A percentile compares a stretch with the other conserved stretches of the same genome.
These are phyloP conservation scores for Myochromella boudieri DNA, from an alignment of 768 basidiomycete genomes.

Conservation along the genomic window DNA sequence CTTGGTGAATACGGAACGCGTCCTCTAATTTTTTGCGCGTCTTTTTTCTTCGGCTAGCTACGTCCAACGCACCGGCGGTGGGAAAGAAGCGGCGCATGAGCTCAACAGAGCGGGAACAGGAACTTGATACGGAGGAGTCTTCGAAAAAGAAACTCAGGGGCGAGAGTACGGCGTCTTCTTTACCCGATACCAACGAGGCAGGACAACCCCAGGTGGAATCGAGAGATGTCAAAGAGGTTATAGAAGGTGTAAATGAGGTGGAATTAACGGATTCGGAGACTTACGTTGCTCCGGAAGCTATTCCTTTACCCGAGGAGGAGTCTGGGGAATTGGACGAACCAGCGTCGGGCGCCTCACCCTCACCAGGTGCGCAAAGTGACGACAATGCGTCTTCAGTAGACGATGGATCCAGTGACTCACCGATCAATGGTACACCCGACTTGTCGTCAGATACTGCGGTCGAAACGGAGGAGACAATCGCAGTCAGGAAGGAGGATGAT, in stretches of 20 bases:
- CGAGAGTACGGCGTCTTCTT: slow-evolving; percentile 35
- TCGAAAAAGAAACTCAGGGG: slow-evolving; percentile 46
- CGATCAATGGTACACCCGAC: background rate
- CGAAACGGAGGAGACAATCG: background rate
- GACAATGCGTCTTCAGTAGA: slow-evolving; percentile 13
- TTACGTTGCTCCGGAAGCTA: slow-evolving; percentile 29
- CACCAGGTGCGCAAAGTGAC: slow-evolving; percentile 15
- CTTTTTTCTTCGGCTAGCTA: slow-evolving; percentile 43
- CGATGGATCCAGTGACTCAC: slow-evolving; percentile 1
- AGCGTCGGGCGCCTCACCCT: slow-evolving; percentile 20
- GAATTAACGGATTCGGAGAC: slow-evolving; percentile 50
- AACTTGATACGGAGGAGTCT: slow-evolving; percentile 36
- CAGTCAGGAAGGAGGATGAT: slow-evolving; percentile 4
- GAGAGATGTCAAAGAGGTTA: slow-evolving; percentile 67
- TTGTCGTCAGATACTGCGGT: background rate
- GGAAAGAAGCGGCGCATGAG: slow-evolving; percentile 68
- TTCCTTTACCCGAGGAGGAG: slow-evolving; percentile 40
- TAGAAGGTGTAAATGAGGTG: slow-evolving; percentile 67
- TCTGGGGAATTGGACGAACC: slow-evolving; percentile 38
- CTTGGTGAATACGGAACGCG: slow-evolving; percentile 22
- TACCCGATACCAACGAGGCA: slow-evolving; percentile 20
- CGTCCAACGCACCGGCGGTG: slow-evolving; percentile 71
- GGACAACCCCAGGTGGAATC: slow-evolving; percentile 37
- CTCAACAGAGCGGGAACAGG: slow-evolving; percentile 41
- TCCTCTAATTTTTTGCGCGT: slow-evolving; percentile 20